Evolutionary conservation across 164 flowering plant species (phyloP), one percentile per base, ranked within the genome.

Genomic region (Saururus chinensis): DNA sequence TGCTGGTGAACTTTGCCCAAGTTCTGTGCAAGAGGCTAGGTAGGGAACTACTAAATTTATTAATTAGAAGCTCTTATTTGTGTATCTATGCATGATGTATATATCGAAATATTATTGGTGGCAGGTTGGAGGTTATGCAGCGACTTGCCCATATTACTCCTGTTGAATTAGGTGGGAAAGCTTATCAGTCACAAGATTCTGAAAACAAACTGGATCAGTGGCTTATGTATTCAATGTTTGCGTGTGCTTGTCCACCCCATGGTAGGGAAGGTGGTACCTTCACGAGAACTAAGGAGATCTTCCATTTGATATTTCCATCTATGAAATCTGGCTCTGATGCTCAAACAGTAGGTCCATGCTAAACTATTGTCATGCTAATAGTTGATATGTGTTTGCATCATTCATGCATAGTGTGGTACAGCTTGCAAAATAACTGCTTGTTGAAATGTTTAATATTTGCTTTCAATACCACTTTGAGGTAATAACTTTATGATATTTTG

Each of bases 181-280:
- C 89, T 70, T 81, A 87, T 77, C 95, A 81, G 60, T 82, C 88
- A 30, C 96, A 84, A 67, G 99, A 95, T 73, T 70, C 80, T 61
- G 99, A 95, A 67, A 88, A 74, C 73, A 95, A 95, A 75, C 76
- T 95, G 70, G 99, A 95, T 71, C 99, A 95, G 72, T 90, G 97
- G 99, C 87, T 91, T 45, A 79, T 95, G 87, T 95, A 88, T 84
- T 87, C 96, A 1, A 86, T 91, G 87, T 88, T 91, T 72, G 86
- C 86, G 41, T 95, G 95, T 76, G 88, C 99, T 30, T 91, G 99
- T 68, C 96, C 97, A 20, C 87, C 92, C 60, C 83, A 74, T 74
- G 59, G 62, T 67, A 82, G 76, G 77, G 96, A 91, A 68, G 74
- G 78, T 68, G 81, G 81, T 23, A 77, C 81, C 63, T 66, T 77